Conservation (phyloP, 2,329 filamentous ascomycete genomes). For the Cryoendolithus antarcticus region DNA sequence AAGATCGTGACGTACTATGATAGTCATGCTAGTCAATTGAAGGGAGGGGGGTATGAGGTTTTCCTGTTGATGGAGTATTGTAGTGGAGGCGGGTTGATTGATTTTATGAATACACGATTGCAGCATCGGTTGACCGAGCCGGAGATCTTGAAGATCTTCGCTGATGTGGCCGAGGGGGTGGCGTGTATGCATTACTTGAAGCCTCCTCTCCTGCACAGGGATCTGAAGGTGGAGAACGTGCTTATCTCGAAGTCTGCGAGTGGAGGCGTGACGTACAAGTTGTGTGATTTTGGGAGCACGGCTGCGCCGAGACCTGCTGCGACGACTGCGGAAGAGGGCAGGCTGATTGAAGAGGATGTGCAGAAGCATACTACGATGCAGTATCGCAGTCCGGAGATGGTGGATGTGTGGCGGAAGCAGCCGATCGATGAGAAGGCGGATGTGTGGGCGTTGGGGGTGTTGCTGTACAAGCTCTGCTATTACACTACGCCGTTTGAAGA, state of each 20-base stretch:
- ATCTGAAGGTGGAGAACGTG: conserved; percentile 96
- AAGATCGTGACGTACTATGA: conserved; percentile 98
- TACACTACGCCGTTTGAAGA: conserved; percentile 99
- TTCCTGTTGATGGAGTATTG: conserved; percentile 98
- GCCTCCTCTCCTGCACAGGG: conserved; percentile 80
- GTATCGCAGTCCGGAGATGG: conserved; percentile 96
- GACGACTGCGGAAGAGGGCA: conserved; percentile 74
- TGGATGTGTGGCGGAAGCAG: conserved; percentile 92
- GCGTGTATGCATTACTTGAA: conserved; percentile 99
- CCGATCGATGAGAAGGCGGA: conserved; percentile 98
- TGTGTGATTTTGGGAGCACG: conserved; percentile 95
- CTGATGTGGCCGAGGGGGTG: conserved; percentile 88
- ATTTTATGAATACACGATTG: conserved; percentile 98
- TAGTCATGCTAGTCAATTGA: conserved; percentile 89
- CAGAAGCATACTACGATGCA: conserved; percentile 95
- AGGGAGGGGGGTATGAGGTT: conserved; percentile 90
- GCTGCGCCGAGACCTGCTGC: conserved; percentile 75
- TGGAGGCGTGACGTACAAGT: conserved; percentile 69
- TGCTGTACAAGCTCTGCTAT: conserved; percentile 96
- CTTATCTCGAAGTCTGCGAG: conserved; percentile 57
- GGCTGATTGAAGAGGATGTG: conserved; percentile 89
- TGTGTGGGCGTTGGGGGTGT: conserved; percentile 90
- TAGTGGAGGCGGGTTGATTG: conserved; percentile 85
- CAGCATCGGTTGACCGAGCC: conserved; percentile 95
- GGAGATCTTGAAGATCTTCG: conserved; percentile 94